Percentiles rank a stretch among this genome's conserved stretches.
Conservation (phyloP, 768 basidiomycete species). For the Mycena galopus region DNA sequence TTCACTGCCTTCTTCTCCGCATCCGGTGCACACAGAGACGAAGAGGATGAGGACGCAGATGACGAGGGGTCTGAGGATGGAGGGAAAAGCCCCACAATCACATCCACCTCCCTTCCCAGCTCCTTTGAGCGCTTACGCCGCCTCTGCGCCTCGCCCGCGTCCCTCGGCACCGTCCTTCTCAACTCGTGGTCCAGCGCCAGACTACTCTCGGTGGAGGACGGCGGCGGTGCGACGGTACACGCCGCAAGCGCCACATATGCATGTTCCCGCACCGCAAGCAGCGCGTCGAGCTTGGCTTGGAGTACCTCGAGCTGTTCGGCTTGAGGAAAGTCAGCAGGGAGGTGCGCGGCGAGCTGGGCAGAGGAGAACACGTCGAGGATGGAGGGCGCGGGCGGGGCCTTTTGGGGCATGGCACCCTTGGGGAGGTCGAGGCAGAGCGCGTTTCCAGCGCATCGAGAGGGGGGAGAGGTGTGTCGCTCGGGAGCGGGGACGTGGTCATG, state of each 20-base stretch:
- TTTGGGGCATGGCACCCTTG: neutral
- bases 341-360: constrained; percentile 3
- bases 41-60: neutral
- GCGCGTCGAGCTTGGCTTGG: constrained; percentile 9
- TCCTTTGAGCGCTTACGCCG: constrained; percentile 35
- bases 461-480: neutral
- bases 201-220: neutral
- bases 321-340: constrained; percentile 4
- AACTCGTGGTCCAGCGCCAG: constrained; percentile 30
- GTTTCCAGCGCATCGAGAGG: constrained; percentile 3
- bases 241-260: constrained; percentile 19
- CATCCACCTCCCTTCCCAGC: constrained; percentile 30
- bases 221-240: neutral
- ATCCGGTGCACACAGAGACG: neutral
- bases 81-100: constrained; percentile 31
- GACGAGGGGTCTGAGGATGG: neutral
- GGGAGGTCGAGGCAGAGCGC: constrained; percentile 31
- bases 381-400: constrained; percentile 10
- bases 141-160: constrained; percentile 29
- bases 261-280: constrained; percentile 26
- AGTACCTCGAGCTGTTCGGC: no score
- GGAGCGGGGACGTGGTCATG: constrained; percentile 5
- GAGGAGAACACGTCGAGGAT: constrained; percentile 23
- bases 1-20: neutral
- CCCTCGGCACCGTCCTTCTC: constrained; percentile 24